Evolutionary conservation across 2,329 filamentous ascomycete species (phyloP).

Genomic region (Neofusicoccum cordaticola): DNA sequence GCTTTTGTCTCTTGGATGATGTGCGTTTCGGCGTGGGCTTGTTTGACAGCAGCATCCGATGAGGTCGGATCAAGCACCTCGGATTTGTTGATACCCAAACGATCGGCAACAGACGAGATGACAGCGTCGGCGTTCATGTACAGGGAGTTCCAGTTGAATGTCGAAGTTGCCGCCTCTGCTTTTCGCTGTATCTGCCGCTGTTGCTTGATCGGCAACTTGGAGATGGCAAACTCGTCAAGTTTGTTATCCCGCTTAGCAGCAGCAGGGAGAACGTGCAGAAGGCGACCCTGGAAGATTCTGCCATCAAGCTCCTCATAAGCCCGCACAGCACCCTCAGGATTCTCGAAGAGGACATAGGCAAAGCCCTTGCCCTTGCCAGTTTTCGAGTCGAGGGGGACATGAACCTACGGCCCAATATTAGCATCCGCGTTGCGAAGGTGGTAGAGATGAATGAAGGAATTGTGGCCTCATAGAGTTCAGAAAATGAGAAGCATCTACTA

Average conservation of each 20-base stretch:
- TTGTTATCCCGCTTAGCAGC: conserved; percentile 76
- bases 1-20: conserved; percentile 94
- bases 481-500: conserved; percentile 99
- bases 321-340: conserved; percentile 68
- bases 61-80: conserved; percentile 94
- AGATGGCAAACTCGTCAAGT: conserved; percentile 83
- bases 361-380: conserved; percentile 82
- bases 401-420: conserved; percentile 62
- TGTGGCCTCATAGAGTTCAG: conserved; percentile 53
- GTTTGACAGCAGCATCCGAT: conserved; percentile 89
- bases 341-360: conserved; percentile 76
- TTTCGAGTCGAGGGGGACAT: conserved; percentile 71
- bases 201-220: conserved; percentile 90
- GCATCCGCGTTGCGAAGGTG: conserved; percentile 19
- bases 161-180: conserved; percentile 70
- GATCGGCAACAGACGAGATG: conserved; percentile 81
- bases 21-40: conserved; percentile 93
- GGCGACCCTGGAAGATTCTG: conserved; percentile 84
- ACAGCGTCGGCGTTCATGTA: conserved; percentile 96
- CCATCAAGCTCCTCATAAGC: conserved; percentile 81
- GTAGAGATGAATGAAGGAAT: conserved; percentile 8
- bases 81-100: conserved; percentile 84
- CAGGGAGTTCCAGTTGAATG: conserved; percentile 99
- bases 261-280: conserved; percentile 85
- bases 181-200: conserved; percentile 88